Percentiles rank a stretch among this genome's conserved stretches.
These are phyloP conservation scores for Boletus reticuloceps DNA, from an alignment of 768 basidiomycete genomes.

Conservation along the genomic window DNA sequence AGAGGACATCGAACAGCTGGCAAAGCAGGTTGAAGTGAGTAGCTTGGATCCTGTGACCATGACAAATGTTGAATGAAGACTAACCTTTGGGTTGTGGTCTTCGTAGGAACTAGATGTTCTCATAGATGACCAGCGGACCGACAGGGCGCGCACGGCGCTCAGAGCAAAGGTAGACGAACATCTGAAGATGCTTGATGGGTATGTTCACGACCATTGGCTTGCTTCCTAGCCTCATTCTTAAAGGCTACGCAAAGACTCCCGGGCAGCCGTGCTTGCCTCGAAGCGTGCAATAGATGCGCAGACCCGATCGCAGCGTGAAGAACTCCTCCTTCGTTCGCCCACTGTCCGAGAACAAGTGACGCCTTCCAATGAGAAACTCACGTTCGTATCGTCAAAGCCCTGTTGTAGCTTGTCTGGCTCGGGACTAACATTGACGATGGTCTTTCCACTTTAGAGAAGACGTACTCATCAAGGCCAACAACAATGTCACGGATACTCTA, in stretches of 20 bases:
- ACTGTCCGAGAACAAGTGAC: slow-evolving; percentile 44
- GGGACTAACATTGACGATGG: not conserved
- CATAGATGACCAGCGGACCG: slow-evolving; percentile 69
- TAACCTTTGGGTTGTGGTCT: not conserved
- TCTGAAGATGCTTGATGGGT: slow-evolving; percentile 50
- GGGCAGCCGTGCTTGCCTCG: slow-evolving; percentile 68
- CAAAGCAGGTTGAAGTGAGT: slow-evolving; percentile 62
- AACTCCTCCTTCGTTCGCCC: slow-evolving; percentile 62
- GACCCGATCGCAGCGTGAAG: slow-evolving; percentile 58
- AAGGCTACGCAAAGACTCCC: slow-evolving; percentile 61
- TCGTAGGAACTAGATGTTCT: slow-evolving; percentile 62
- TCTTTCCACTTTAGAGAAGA: slow-evolving; percentile 57
- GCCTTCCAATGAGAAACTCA: slow-evolving; percentile 52
- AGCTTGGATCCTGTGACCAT: slow-evolving; percentile 22
- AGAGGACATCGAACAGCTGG: slow-evolving; percentile 65
- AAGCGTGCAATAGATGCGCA: slow-evolving; percentile 69
- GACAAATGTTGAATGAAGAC: slow-evolving; percentile 1
- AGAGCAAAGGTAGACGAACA: slow-evolving; percentile 50
- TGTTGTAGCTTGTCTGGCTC: not conserved
- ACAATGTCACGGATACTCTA: slow-evolving; percentile 85
- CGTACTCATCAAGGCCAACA: slow-evolving; percentile 81
- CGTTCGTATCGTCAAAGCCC: slow-evolving; percentile 41
- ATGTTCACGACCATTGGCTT: slow-evolving; percentile 17
- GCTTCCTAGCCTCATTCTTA: not conserved
- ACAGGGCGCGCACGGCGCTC: slow-evolving; percentile 48